Evolutionary conservation across 2,329 filamentous ascomycete genomes (phyloP), one percentile per base, ranked within the genome.

Genomic region (Penicillium sp.): DNA sequence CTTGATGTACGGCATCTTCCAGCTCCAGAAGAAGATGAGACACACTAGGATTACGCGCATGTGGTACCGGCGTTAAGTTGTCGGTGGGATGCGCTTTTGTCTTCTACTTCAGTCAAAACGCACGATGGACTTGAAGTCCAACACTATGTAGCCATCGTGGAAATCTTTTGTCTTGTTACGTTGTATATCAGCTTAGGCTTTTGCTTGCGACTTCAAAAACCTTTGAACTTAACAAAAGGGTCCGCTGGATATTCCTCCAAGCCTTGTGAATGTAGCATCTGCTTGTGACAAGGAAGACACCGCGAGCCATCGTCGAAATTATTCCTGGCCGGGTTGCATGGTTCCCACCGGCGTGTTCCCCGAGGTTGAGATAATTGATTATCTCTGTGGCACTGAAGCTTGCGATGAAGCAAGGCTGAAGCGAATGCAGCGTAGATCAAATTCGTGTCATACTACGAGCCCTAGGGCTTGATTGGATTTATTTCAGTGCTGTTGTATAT

Each of bases 11-110:
- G 79, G 87, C 18, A 88, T 91, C 68, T 89, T 92, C 76, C 87
- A 90, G 72, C 76, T 91, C 51, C 88, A 91, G 75, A 85, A 87
- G 71, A 90, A 90, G 80, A 89, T 90, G 85, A 77, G 87, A 60
- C 72, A 79, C 56, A 79, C 77, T 24, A 74, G 74, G 68, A 79
- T 82, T 52, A 81, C 78, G 50, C 74, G 80, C 56, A 81, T 82
- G 78, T 82, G 80, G 80, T 82, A 82, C 67, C 73, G 79, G 57
- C 78, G 79, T 74, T 75, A 64, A 63, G 47, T 51, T 38, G 15
- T 23, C 16, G 26, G 44, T 21, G 23, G 51, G 44, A 47, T 49
- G 43, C 50, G 44, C 49, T 51, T 47, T 51, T 29, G 29, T 60
- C 45, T 29, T 47, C 49, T 57, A 33, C 33, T 54, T 47, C 43